Percentiles rank a stretch among this genome's conserved stretches.
Conservation (phyloP, 805 yeast species). For the Hanseniaspora pseudoguilliermondii region DNA sequence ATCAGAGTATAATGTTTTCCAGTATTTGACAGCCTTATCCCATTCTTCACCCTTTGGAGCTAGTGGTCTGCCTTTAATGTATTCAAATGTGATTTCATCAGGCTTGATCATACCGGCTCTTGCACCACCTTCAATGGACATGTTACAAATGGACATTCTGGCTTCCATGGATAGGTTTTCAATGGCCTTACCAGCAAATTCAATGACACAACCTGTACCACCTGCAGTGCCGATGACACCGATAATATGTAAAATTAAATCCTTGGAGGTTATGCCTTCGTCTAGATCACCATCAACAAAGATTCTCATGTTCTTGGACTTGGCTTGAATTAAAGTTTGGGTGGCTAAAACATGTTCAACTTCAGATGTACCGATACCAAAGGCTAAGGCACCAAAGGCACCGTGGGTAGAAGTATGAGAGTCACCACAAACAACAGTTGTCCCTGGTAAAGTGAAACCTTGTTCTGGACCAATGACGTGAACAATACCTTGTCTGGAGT, state of each 20-base stretch:
- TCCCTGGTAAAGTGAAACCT: slow-evolving; percentile 96
- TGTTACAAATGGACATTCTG: slow-evolving; percentile 97
- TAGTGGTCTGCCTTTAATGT: slow-evolving; percentile 84
- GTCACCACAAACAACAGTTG: slow-evolving; percentile 98
- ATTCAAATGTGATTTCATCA: slow-evolving; percentile 76
- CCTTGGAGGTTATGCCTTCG: slow-evolving; percentile 92
- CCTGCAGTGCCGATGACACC: slow-evolving; percentile 98
- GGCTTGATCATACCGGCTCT: slow-evolving; percentile 99
- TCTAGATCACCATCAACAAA: slow-evolving; percentile 68
- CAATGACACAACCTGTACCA: slow-evolving; percentile 95
- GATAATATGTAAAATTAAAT: slow-evolving; percentile 83
- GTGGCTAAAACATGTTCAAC: slow-evolving; percentile 98
- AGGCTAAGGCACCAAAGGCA: slow-evolving; percentile 93
- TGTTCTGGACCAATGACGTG: slow-evolving; percentile 99
- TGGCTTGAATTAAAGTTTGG: slow-evolving; percentile 86
- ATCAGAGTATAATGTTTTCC: slow-evolving; percentile 81
- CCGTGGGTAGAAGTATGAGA: slow-evolving; percentile 98
- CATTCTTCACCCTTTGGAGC: slow-evolving; percentile 90
- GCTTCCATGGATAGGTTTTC: slow-evolving; percentile 89
- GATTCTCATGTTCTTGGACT: slow-evolving; percentile 92
- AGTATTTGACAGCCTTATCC: slow-evolving; percentile 86
- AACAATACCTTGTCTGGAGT: slow-evolving; percentile 92
- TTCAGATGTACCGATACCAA: slow-evolving; percentile 98
- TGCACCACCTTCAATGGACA: slow-evolving; percentile 98
- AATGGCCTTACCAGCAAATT: slow-evolving; percentile 92